These are phyloP conservation scores for Tausonia pullulans DNA, from an alignment of 1,284 basidiomycete genomes.

Conservation along the genomic window DNA sequence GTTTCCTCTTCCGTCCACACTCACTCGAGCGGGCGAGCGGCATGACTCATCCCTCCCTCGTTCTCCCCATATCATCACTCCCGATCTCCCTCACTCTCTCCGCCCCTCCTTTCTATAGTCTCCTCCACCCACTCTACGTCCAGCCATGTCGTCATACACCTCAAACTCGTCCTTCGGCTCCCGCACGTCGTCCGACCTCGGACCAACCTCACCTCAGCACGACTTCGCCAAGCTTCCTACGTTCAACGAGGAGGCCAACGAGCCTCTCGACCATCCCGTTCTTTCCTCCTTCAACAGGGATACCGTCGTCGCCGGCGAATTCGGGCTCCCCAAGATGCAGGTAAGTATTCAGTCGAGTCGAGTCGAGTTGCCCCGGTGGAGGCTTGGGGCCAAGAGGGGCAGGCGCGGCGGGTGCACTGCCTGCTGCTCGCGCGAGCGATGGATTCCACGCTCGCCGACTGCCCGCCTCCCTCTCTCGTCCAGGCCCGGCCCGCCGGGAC, in stretches of 20 bases:
- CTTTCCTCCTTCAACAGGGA: constrained; percentile 1
- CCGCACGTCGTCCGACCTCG: background rate
- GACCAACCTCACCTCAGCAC: background rate
- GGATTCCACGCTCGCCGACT: background rate
- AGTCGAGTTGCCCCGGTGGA: background rate
- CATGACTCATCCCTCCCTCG: too few species aligned
- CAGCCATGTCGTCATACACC: background rate
- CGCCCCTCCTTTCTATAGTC: too few species aligned
- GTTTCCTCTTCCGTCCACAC: too few species aligned
- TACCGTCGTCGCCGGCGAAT: background rate
- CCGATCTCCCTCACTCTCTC: too few species aligned
- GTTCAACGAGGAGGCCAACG: constrained; percentile 1
- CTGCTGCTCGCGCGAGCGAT: background rate
- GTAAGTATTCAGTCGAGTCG: background rate
- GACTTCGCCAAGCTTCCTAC: background rate
- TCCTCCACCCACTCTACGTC: background rate
- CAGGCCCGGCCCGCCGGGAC: background rate
- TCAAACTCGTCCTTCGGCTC: background rate
- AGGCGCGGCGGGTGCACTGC: background rate
- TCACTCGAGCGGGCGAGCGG: too few species aligned
- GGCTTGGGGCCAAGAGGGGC: too few species aligned
- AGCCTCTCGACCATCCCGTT: constrained; percentile 8
- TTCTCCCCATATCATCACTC: too few species aligned
- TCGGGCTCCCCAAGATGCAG: background rate
- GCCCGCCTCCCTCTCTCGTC: background rate